Percentiles rank a stretch among this genome's conserved stretches.
Conservation (phyloP, 1,139 yeast species). For the Pneumocystis carinii region DNA sequence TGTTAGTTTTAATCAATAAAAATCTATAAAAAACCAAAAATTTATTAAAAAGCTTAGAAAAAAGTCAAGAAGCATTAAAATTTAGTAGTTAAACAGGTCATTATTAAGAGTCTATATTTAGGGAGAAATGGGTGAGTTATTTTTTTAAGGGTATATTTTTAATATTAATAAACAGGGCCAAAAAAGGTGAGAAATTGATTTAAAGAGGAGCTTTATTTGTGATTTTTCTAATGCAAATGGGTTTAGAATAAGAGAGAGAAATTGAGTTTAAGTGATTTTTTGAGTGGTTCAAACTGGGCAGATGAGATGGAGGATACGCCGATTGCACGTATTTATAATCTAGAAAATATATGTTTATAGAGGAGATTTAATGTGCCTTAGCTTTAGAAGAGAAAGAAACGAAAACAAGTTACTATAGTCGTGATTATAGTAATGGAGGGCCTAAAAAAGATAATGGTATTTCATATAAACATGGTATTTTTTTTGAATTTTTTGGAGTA, state of each 20-base stretch:
- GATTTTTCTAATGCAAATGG: neutral
- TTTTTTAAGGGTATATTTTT: neutral
- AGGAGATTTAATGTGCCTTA: neutral
- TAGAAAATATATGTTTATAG: neutral
- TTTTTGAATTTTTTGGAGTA: neutral
- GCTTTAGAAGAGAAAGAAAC: neutral
- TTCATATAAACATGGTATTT: constrained; percentile 3
- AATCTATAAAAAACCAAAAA: too few relatives aligned
- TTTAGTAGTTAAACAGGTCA: neutral
- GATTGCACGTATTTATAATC: constrained; percentile 5
- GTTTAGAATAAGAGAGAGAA: constrained; percentile 16
- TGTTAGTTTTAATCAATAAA: too few relatives aligned
- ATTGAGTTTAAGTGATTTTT: constrained; percentile 13
- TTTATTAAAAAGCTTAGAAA: too few relatives aligned
- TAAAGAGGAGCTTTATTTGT: too few relatives aligned
- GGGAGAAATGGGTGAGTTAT: neutral
- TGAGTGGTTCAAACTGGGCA: constrained; percentile 13
- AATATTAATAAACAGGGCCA: constrained; percentile 4
- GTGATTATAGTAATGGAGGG: constrained; percentile 3
- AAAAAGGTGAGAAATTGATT: constrained; percentile 4
- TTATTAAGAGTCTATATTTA: neutral
- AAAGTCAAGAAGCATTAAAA: neutral
- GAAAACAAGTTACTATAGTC: constrained; percentile 6
- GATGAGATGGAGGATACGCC: constrained; percentile 17
- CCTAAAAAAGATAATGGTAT: constrained; percentile 9